A percentile compares a stretch with the other conserved stretches of the same genome.
Conservation (phyloP, 768 basidiomycete genomes). For the Ephemerocybe angulata region DNA sequence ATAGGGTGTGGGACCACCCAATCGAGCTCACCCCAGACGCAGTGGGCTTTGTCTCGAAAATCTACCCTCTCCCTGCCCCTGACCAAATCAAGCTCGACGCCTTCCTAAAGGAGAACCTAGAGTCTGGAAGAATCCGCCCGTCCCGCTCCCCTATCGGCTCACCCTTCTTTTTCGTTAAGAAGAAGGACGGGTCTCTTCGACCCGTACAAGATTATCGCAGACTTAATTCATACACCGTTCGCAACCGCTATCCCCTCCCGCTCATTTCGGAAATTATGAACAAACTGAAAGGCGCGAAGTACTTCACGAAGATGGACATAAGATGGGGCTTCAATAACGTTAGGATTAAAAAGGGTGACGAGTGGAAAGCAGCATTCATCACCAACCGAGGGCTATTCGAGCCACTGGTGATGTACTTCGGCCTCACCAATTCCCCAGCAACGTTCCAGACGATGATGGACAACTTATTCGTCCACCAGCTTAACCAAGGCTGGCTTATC, state of each 20-base stretch:
- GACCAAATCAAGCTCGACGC: background rate
- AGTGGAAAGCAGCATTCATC: slow-evolving; percentile 37
- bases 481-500: slow-evolving; percentile 34
- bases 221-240: background rate
- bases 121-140: background rate
- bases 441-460: slow-evolving; percentile 30
- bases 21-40: slow-evolving; percentile 13
- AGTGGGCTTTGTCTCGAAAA: background rate
- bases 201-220: too few relatives aligned
- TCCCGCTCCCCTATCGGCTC: slow-evolving; percentile 1
- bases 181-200: too few relatives aligned
- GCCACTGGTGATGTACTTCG: slow-evolving; percentile 37
- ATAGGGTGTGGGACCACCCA: slow-evolving; percentile 10
- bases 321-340: slow-evolving; percentile 30
- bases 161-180: too few relatives aligned
- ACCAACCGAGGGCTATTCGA: slow-evolving; percentile 31
- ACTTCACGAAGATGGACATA: background rate
- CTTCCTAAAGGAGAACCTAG: slow-evolving; percentile 2
- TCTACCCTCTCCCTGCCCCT: slow-evolving; percentile 3
- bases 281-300: background rate
- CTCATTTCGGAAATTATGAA: background rate
- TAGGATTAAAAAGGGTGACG: slow-evolving; percentile 28
- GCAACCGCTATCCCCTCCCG: background rate
- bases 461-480: slow-evolving; percentile 17
- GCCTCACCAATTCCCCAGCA: slow-evolving; percentile 28